phyloP scores from a whole-genome alignment of 2,329 filamentous ascomycete species.

The Aphanoascus verrucosus region DNA sequence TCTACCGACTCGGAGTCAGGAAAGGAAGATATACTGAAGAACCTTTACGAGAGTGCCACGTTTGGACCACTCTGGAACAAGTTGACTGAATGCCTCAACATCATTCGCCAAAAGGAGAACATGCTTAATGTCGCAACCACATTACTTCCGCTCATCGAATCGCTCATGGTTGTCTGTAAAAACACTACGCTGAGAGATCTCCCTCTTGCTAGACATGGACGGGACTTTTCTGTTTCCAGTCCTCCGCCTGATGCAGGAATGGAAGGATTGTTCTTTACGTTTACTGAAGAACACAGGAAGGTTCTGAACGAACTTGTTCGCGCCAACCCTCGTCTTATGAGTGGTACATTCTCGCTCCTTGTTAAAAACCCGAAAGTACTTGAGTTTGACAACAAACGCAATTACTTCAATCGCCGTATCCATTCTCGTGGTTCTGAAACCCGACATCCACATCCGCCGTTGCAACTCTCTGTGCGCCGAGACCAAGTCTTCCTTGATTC shows the following conservation, averaged over 20 bases:
- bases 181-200: constrained; percentile 75
- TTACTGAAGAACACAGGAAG: constrained; percentile 94
- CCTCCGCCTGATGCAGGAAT: constrained; percentile 70
- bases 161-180: constrained; percentile 98
- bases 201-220: constrained; percentile 41
- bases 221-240: constrained; percentile 63
- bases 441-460: constrained; percentile 60
- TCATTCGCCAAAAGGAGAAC: constrained; percentile 82
- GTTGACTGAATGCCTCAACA: constrained; percentile 74
- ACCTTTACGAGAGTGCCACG: constrained; percentile 79
- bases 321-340: constrained; percentile 97
- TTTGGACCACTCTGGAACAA: constrained; percentile 89
- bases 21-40: constrained; percentile 75
- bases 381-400: constrained; percentile 98
- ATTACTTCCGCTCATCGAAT: constrained; percentile 84
- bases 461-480: constrained; percentile 82
- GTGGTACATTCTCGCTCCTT: constrained; percentile 85
- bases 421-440: constrained; percentile 62
- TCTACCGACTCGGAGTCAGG: constrained; percentile 48
- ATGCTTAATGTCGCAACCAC: constrained; percentile 98
- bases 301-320: constrained; percentile 96
- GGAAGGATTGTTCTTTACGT: constrained; percentile 87
- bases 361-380: constrained; percentile 98
- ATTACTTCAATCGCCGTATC: constrained; percentile 92
- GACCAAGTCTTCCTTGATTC: constrained; percentile 97